phyloP scores from a whole-genome alignment of 768 basidiomycete species.

The Glaciozyma antarctica region DNA sequence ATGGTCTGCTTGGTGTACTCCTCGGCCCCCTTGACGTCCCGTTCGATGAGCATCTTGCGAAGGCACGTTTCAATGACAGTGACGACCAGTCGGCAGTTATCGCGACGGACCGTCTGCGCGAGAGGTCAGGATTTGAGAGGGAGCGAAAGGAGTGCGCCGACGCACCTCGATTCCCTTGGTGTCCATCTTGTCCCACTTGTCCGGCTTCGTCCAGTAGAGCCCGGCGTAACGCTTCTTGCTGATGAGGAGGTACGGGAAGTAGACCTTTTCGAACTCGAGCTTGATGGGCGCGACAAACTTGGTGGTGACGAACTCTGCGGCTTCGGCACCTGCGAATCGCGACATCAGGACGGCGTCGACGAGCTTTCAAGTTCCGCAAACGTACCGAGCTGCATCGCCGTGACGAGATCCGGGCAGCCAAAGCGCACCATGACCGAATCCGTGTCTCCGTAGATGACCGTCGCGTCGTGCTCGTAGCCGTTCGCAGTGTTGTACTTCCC shows the following conservation, averaged over 20 bases:
- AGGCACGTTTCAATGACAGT: conserved; percentile 97
- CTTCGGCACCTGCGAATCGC: conserved; percentile 61
- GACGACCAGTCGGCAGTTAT: conserved; percentile 95
- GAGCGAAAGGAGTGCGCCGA: background rate
- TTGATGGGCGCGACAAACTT: conserved; percentile 95
- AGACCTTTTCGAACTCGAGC: conserved; percentile 98
- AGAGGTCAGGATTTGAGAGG: background rate
- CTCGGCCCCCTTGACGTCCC: conserved; percentile 87
- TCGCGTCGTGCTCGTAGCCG: conserved; percentile 74
- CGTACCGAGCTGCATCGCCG: conserved; percentile 83
- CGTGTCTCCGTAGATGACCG: conserved; percentile 96
- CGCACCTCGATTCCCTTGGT: conserved; percentile 95
- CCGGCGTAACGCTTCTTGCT: conserved; percentile 99
- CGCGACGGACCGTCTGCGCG: conserved; percentile 82
- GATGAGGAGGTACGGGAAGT: conserved; percentile 94
- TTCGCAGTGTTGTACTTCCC: conserved; percentile 74
- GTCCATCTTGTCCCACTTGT: conserved; percentile 99
- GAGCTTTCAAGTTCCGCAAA: background rate
- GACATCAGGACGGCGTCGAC: background rate
- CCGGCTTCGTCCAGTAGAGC: conserved; percentile 88
- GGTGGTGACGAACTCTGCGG: conserved; percentile 77
- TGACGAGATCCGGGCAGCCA: conserved; percentile 72
- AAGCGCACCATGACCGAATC: conserved; percentile 99
- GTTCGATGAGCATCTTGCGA: conserved; percentile 93
- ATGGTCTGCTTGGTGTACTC: conserved; percentile 93